Evolutionary conservation across 108 stramenopile species (phyloP).

Genomic region (Cyclotella baltica): DNA sequence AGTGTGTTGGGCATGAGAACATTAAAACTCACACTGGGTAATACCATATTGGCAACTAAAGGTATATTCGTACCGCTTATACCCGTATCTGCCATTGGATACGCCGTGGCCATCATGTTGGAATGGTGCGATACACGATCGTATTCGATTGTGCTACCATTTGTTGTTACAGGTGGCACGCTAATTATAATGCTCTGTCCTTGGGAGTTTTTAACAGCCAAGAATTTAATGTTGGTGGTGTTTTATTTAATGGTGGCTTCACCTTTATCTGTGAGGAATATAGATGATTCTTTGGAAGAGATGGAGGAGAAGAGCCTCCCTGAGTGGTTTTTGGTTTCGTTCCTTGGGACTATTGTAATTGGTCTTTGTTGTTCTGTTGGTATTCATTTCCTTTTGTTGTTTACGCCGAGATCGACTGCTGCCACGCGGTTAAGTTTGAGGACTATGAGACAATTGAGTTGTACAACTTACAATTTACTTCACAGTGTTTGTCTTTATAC

Average conservation of each 20-base stretch:
- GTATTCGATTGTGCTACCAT: constrained; percentile 20
- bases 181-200: constrained; percentile 27
- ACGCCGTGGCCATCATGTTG: background rate
- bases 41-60: constrained; percentile 4
- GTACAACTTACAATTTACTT: constrained; percentile 38
- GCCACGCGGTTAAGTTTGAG: constrained; percentile 18
- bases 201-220: constrained; percentile 22
- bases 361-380: constrained; percentile 40
- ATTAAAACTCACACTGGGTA: background rate
- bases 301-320: constrained; percentile 9
- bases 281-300: background rate
- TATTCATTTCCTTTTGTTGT: constrained; percentile 28
- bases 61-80: background rate
- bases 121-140: background rate
- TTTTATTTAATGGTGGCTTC: constrained; percentile 35
- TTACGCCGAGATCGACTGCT: constrained; percentile 24
- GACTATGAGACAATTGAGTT: constrained; percentile 21
- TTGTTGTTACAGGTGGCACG: constrained; percentile 12
- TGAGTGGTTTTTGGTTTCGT: constrained; percentile 36
- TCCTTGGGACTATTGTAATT: constrained; percentile 40
- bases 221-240: constrained; percentile 38
- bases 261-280: constrained; percentile 28
- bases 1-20: background rate
- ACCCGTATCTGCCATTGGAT: constrained; percentile 4
- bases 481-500: constrained; percentile 25